phyloP scores from a whole-genome alignment of 2,329 filamentous ascomycete species.

The Tolypocladium endophyticum region DNA sequence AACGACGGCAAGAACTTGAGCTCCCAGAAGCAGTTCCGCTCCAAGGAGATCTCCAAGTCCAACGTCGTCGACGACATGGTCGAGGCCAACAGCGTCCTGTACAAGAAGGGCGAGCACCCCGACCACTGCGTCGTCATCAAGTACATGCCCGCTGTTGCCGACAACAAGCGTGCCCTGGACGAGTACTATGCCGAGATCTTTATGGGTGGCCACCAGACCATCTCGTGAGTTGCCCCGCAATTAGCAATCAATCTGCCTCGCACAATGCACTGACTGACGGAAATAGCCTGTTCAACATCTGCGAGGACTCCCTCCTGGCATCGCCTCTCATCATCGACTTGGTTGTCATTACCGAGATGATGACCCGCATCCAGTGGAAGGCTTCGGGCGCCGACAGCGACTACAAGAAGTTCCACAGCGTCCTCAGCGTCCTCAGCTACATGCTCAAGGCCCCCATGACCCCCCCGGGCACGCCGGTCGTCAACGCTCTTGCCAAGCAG shows the following conservation, averaged over 20 bases:
- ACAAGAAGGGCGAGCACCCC: slow-evolving; percentile 85
- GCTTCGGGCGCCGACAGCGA: slow-evolving; percentile 47
- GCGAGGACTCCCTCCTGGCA: slow-evolving; percentile 93
- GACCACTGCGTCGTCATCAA: slow-evolving; percentile 99
- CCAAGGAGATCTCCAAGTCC: slow-evolving; percentile 99
- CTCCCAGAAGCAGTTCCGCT: slow-evolving; percentile 96
- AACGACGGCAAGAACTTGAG: slow-evolving; percentile 98
- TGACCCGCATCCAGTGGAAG: slow-evolving; percentile 97
- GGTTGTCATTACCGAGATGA: slow-evolving; percentile 87
- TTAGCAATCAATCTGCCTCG: background rate
- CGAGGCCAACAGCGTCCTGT: slow-evolving; percentile 83
- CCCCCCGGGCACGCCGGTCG: slow-evolving; percentile 85
- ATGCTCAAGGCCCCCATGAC: slow-evolving; percentile 97
- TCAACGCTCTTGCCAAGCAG: slow-evolving; percentile 95
- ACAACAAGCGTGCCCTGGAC: slow-evolving; percentile 97
- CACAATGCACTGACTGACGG: background rate
- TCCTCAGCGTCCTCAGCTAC: slow-evolving; percentile 94
- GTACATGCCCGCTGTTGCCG: slow-evolving; percentile 98
- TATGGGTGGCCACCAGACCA: slow-evolving; percentile 96
- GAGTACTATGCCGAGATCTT: slow-evolving; percentile 99
- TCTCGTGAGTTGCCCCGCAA: slow-evolving; percentile 45
- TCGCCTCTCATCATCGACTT: slow-evolving; percentile 96
- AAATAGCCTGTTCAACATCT: slow-evolving; percentile 86
- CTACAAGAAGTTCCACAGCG: slow-evolving; percentile 92
- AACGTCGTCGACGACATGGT: slow-evolving; percentile 99